Evolutionary conservation across 2,329 filamentous ascomycete species (phyloP).

Genomic region (Fusarium sp.): DNA sequence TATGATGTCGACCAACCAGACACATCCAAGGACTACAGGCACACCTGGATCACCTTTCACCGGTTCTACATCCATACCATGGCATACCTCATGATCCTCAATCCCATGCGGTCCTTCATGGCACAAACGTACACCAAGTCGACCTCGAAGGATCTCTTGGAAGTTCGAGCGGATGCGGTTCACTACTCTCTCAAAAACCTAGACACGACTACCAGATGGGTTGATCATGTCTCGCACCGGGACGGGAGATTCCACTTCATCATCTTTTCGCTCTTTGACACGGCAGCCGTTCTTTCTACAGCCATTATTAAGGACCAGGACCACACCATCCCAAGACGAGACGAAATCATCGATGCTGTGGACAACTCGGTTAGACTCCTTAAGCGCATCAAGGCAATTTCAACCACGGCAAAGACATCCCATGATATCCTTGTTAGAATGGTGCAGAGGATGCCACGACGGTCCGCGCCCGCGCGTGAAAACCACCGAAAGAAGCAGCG

Average conservation of each 20-base stretch:
- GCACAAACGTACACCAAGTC: conserved; percentile 48
- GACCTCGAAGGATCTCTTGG: conserved; percentile 46
- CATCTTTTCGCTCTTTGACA: conserved; percentile 64
- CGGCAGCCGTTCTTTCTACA: conserved; percentile 61
- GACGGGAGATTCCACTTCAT: conserved; percentile 64
- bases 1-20: conserved; percentile 55
- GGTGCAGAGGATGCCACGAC: conserved; percentile 45
- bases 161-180: conserved; percentile 54
- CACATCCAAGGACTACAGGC: conserved; percentile 52
- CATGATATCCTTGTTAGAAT: conserved; percentile 49
- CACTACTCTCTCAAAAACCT: conserved; percentile 57
- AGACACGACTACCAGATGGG: conserved; percentile 53
- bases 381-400: conserved; percentile 43
- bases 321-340: conserved; percentile 51
- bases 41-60: conserved; percentile 58
- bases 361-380: conserved; percentile 49
- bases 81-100: conserved; percentile 58
- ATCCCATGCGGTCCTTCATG: conserved; percentile 60
- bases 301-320: conserved; percentile 61
- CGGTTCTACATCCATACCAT: conserved; percentile 58
- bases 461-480: conserved; percentile 25
- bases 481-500: conserved; percentile 29
- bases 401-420: conserved; percentile 48
- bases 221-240: conserved; percentile 56
- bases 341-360: conserved; percentile 54